Evolutionary conservation across 192 early-diverging fungal genomes (phyloP).

Genomic region (Backusella macrospora): DNA sequence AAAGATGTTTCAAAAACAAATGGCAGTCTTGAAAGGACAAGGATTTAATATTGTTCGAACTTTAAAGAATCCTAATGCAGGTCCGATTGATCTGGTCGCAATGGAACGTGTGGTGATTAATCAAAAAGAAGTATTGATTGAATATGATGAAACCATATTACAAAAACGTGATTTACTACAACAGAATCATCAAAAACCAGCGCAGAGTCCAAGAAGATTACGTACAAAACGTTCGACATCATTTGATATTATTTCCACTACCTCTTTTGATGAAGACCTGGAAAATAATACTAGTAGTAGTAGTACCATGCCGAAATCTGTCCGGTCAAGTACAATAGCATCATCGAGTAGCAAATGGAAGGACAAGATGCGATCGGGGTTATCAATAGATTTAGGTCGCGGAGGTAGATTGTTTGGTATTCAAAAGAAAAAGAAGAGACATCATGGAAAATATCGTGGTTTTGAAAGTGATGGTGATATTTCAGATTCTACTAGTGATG

Average conservation of each 20-base stretch:
- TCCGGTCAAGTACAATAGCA: background rate
- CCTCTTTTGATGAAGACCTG: conserved; percentile 9
- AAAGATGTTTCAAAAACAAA: conserved; percentile 80
- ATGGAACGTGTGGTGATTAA: conserved; percentile 50
- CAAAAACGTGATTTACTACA: conserved; percentile 1
- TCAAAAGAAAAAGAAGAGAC: conserved; percentile 8
- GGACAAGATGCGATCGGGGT: background rate
- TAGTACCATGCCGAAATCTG: background rate
- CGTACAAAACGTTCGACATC: conserved; percentile 31
- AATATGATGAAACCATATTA: conserved; percentile 32
- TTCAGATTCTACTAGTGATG: background rate
- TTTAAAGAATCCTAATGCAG: conserved; percentile 56
- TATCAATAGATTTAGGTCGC: conserved; percentile 24
- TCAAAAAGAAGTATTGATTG: conserved; percentile 51
- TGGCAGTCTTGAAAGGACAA: conserved; percentile 84
- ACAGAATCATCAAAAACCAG: background rate
- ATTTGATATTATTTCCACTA: conserved; percentile 19
- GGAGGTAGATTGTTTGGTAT: background rate
- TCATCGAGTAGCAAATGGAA: conserved; percentile 15
- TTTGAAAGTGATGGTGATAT: conserved; percentile 31
- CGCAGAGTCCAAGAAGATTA: conserved; percentile 4
- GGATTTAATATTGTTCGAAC: conserved; percentile 82
- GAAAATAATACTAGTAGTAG: background rate
- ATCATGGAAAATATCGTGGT: background rate
- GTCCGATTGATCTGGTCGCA: conserved; percentile 56